Conservation (phyloP, 106 monocot genomes). For the Alisma plantagoaquatica region DNA sequence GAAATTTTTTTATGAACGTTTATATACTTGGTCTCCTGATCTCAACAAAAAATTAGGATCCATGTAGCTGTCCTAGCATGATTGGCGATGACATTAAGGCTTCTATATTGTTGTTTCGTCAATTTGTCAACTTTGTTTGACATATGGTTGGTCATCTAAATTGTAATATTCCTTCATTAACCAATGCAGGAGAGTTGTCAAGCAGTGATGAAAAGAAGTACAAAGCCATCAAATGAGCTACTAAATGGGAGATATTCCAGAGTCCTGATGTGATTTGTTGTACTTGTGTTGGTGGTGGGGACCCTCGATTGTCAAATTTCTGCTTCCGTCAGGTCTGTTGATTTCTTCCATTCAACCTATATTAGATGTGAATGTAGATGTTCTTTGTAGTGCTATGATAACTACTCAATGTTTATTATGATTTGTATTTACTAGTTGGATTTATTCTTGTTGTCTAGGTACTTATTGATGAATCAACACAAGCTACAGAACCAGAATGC, state of each 20-base stretch:
- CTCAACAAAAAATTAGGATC: too few species aligned
- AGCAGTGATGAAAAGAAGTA: constrained; percentile 98
- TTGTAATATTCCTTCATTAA: neutral
- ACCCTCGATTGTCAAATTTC: constrained; percentile 92
- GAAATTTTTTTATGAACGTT: too few species aligned
- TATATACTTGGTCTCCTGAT: too few species aligned
- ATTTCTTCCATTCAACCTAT: too few species aligned
- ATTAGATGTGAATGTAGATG: neutral
- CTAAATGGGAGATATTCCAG: constrained; percentile 95
- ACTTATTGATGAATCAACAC: constrained; percentile 99
- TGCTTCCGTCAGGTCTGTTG: constrained; percentile 94
- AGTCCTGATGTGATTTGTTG: constrained; percentile 99
- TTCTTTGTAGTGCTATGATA: too few species aligned
- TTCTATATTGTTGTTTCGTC: too few species aligned
- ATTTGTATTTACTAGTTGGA: too few species aligned
- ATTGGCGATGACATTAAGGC: too few species aligned
- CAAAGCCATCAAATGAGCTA: constrained; percentile 93
- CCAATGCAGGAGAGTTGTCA: constrained; percentile 77
- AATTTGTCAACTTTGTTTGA: too few species aligned
- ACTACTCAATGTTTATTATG: too few species aligned
- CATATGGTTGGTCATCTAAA: neutral
- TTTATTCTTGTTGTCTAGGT: too few species aligned
- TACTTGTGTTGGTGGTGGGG: constrained; percentile 99
- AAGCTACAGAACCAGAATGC: constrained; percentile 97
- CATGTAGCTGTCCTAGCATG: too few species aligned